Conservation (phyloP, 1,284 basidiomycete genomes). For the Coniferiporia sulphurascens region DNA sequence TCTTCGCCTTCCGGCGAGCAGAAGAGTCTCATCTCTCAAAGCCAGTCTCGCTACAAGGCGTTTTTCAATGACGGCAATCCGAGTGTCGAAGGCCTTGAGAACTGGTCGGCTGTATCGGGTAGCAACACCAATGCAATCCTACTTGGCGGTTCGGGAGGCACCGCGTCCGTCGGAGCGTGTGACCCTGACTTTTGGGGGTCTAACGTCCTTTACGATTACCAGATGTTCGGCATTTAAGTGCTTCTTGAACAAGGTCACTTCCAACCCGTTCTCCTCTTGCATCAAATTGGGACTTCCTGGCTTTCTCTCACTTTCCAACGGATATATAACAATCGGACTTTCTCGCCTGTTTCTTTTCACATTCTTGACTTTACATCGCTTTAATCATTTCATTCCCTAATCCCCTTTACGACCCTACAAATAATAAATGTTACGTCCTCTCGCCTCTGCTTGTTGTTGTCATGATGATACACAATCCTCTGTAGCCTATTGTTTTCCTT, state of each 20-base stretch:
- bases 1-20: constrained; percentile 52
- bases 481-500: neutral
- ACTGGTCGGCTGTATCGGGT: constrained; percentile 48
- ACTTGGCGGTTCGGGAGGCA: constrained; percentile 41
- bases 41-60: constrained; percentile 61
- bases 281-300: too few species aligned
- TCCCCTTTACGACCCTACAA: too few species aligned
- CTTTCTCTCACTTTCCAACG: too few species aligned
- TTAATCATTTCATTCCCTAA: too few species aligned
- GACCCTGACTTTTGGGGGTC: constrained; percentile 61
- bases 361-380: too few species aligned
- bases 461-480: neutral
- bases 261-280: too few species aligned
- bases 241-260: neutral
- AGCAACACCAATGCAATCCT: constrained; percentile 47
- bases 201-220: constrained; percentile 63
- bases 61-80: constrained; percentile 60
- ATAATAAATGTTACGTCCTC: neutral
- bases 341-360: too few species aligned
- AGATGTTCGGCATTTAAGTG: constrained; percentile 35
- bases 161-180: constrained; percentile 50
- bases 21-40: constrained; percentile 51
- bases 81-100: constrained; percentile 38
- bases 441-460: neutral
- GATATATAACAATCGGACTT: too few species aligned